A percentile compares a stretch with the other conserved stretches of the same genome.
Evolutionary conservation across 768 basidiomycete species (phyloP).

Genomic region (Collybia sp.): DNA sequence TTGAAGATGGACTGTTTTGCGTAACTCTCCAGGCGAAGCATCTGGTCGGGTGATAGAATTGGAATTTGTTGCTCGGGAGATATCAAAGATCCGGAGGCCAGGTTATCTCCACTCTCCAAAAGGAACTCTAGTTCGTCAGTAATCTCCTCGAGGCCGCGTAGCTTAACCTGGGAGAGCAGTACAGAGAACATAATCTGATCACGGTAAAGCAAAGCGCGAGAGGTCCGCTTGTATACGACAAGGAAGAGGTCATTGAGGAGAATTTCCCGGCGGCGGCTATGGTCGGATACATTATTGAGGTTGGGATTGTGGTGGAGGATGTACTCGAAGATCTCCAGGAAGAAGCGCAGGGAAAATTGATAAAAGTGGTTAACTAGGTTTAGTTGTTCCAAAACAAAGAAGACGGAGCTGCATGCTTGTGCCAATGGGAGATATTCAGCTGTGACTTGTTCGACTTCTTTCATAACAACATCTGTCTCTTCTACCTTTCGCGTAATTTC

Average conservation of each 20-base stretch:
- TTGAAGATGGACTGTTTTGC: conserved; percentile 75
- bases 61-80: conserved; percentile 32
- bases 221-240: conserved; percentile 82
- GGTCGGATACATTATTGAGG: conserved; percentile 72
- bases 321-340: conserved; percentile 98
- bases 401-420: conserved; percentile 93
- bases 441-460: conserved; percentile 93
- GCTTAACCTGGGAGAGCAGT: conserved; percentile 83
- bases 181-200: conserved; percentile 92
- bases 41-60: conserved; percentile 64
- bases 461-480: conserved; percentile 94
- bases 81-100: conserved; percentile 27
- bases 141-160: conserved; percentile 76
- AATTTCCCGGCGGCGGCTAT: conserved; percentile 69
- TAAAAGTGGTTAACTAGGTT: conserved; percentile 96
- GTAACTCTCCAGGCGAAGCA: conserved; percentile 62
- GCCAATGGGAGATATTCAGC: conserved; percentile 92
- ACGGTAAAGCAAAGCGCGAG: conserved; percentile 82
- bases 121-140: conserved; percentile 86
- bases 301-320: conserved; percentile 91
- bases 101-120: conserved; percentile 79
- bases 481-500: conserved; percentile 95
- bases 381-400: conserved; percentile 95
- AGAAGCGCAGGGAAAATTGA: conserved; percentile 95
- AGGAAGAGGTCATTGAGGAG: conserved; percentile 88